phyloP scores from a whole-genome alignment of 2,329 filamentous ascomycete species.

The Akanthomyces dipterigenus region DNA sequence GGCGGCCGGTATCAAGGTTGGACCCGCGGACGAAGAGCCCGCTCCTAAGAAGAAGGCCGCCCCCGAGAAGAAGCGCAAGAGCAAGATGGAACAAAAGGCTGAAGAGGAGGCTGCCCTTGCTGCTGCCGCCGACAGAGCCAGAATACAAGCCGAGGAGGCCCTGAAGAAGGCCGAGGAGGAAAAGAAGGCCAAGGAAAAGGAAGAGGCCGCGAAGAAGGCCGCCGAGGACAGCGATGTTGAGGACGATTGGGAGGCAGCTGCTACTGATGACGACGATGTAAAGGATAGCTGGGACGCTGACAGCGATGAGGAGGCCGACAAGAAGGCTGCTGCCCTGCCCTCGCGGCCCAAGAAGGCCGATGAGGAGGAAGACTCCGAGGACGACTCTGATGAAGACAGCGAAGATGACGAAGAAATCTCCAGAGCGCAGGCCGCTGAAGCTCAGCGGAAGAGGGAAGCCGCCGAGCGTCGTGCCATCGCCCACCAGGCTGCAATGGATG shows the following conservation, averaged over 20 bases:
- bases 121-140: slow-evolving; percentile 69
- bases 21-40: slow-evolving; percentile 45
- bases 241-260: slow-evolving; percentile 85
- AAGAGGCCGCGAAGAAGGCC: slow-evolving; percentile 49
- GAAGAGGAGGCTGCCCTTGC: slow-evolving; percentile 74
- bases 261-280: slow-evolving; percentile 68
- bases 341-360: slow-evolving; percentile 22
- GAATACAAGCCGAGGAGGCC: slow-evolving; percentile 59
- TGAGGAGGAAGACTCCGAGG: slow-evolving; percentile 30
- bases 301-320: slow-evolving; percentile 60
- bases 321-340: slow-evolving; percentile 22
- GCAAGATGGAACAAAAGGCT: slow-evolving; percentile 52
- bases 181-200: slow-evolving; percentile 51
- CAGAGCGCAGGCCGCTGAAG: slow-evolving; percentile 66
- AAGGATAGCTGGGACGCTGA: slow-evolving; percentile 96
- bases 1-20: slow-evolving; percentile 67
- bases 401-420: slow-evolving; percentile 66
- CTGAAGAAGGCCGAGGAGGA: slow-evolving; percentile 56
- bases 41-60: slow-evolving; percentile 71
- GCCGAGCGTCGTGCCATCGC: slow-evolving; percentile 83
- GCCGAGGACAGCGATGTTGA: slow-evolving; percentile 55
- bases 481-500: slow-evolving; percentile 84
- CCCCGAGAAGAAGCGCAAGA: slow-evolving; percentile 76
- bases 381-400: slow-evolving; percentile 36
- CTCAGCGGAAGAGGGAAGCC: slow-evolving; percentile 78